Percentiles rank a stretch among this genome's conserved stretches.
Conservation (phyloP, 164 flowering plant species). For the Paratinospora sagittata region DNA sequence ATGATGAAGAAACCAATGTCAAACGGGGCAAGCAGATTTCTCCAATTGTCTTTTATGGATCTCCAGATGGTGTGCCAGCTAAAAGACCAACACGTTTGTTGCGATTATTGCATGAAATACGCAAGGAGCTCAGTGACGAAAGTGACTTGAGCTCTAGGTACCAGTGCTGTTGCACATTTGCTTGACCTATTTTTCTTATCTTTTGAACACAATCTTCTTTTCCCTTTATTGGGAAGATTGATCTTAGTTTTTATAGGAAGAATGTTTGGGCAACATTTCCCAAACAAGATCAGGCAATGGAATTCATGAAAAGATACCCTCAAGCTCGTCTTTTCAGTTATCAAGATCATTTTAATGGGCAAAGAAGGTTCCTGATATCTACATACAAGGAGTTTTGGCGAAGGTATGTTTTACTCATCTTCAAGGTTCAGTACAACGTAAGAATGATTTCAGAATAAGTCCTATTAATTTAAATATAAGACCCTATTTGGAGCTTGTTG, state of each 20-base stretch:
- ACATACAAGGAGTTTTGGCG: conserved; percentile 81
- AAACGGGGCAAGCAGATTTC: conserved; percentile 45
- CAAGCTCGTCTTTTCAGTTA: conserved; percentile 66
- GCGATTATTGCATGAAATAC: conserved; percentile 67
- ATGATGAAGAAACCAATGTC: conserved; percentile 18
- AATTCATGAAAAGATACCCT: conserved; percentile 45
- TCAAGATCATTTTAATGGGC: conserved; percentile 86
- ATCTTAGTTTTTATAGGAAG: conserved; percentile 29
- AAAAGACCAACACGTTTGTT: conserved; percentile 68
- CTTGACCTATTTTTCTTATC: background rate
- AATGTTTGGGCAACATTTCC: conserved; percentile 91
- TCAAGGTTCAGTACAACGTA: no score
- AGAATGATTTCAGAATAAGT: no score
- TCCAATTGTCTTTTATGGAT: conserved; percentile 87
- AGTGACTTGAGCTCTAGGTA: conserved; percentile 44
- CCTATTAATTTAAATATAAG: no score
- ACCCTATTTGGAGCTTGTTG: no score
- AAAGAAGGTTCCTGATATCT: conserved; percentile 86
- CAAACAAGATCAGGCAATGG: conserved; percentile 84
- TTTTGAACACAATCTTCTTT: background rate
- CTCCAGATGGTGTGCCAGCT: conserved; percentile 86
- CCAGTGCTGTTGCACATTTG: background rate
- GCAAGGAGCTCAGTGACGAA: conserved; percentile 50
- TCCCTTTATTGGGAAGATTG: conserved; percentile 2
- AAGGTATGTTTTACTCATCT: conserved; percentile 36